Conservation (phyloP, 371 early-diverging fungal species). For the Haplosporangium sp. region DNA sequence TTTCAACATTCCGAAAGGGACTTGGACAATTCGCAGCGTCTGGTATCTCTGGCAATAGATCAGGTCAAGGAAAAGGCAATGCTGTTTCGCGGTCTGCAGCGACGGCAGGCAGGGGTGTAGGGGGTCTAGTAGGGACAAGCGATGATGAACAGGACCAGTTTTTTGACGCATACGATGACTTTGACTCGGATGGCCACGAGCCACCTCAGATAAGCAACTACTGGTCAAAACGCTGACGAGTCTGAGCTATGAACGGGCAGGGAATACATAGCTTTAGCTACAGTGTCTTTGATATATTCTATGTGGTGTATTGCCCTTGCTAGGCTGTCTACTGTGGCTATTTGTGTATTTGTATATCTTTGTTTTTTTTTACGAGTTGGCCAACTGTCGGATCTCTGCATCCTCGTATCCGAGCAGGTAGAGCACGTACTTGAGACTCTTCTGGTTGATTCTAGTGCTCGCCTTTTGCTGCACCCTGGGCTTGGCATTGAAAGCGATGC, state of each 20-base stretch:
- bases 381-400: slow-evolving; percentile 55
- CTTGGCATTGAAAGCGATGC: slow-evolving; percentile 99
- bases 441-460: slow-evolving; percentile 91
- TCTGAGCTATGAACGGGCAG: no score
- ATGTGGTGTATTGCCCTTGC: neutral
- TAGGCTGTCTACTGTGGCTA: neutral
- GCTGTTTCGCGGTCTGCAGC: neutral
- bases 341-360: neutral
- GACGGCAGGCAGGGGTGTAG: neutral
- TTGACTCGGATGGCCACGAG: slow-evolving; percentile 46
- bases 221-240: slow-evolving; percentile 12
- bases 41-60: neutral
- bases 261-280: neutral
- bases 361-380: slow-evolving; percentile 24
- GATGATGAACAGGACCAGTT: slow-evolving; percentile 34
- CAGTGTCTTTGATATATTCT: neutral
- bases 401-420: slow-evolving; percentile 62
- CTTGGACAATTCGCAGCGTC: slow-evolving; percentile 13
- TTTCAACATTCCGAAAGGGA: slow-evolving; percentile 4
- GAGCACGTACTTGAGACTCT: slow-evolving; percentile 84
- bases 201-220: slow-evolving; percentile 40
- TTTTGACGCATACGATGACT: slow-evolving; percentile 41
- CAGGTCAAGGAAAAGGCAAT: neutral
- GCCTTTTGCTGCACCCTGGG: slow-evolving; percentile 94
- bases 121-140: slow-evolving; percentile 7